Evolutionary conservation across 2,329 filamentous ascomycete genomes (phyloP).

Genomic region (Cercospora citrullina): DNA sequence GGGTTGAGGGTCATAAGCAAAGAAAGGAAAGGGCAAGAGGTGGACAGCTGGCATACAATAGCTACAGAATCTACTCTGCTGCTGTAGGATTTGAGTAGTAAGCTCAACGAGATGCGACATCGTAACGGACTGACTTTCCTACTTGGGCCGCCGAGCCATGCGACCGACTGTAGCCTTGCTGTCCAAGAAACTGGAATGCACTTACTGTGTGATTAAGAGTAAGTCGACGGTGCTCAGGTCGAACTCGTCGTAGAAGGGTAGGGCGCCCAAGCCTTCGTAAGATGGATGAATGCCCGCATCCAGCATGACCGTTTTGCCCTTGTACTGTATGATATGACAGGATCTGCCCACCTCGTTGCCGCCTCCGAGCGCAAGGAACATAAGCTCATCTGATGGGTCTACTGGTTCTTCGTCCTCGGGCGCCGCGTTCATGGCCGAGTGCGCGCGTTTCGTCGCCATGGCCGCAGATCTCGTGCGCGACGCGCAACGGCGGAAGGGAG

Average conservation of each 20-base stretch:
- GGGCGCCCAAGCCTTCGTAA: constrained; percentile 87
- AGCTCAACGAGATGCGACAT: constrained; percentile 4
- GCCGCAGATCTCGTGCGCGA: constrained; percentile 26
- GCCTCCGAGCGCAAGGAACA: constrained; percentile 89
- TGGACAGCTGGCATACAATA: constrained; percentile 36
- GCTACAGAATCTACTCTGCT: constrained; percentile 36
- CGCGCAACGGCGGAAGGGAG: constrained; percentile 16
- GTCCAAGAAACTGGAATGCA: constrained; percentile 32
- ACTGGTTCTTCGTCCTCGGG: constrained; percentile 76
- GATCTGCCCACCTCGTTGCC: constrained; percentile 97
- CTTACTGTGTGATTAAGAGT: constrained; percentile 98
- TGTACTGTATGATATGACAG: constrained; percentile 98
- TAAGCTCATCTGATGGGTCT: constrained; percentile 89
- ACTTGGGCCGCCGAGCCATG: background rate
- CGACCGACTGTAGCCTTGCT: background rate
- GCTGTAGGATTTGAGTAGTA: constrained; percentile 7
- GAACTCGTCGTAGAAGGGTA: constrained; percentile 98
- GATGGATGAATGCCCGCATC: constrained; percentile 97
- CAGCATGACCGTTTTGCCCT: constrained; percentile 99
- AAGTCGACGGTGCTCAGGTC: constrained; percentile 96
- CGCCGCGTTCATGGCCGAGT: constrained; percentile 64
- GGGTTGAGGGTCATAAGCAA: constrained; percentile 7
- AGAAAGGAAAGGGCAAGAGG: constrained; percentile 14
- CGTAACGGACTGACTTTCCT: background rate
- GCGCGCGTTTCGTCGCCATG: constrained; percentile 87